Percentiles rank a stretch among this genome's conserved stretches.
Evolutionary conservation across 345 rosid species (phyloP).

Genomic region (Arabis hirsuta): DNA sequence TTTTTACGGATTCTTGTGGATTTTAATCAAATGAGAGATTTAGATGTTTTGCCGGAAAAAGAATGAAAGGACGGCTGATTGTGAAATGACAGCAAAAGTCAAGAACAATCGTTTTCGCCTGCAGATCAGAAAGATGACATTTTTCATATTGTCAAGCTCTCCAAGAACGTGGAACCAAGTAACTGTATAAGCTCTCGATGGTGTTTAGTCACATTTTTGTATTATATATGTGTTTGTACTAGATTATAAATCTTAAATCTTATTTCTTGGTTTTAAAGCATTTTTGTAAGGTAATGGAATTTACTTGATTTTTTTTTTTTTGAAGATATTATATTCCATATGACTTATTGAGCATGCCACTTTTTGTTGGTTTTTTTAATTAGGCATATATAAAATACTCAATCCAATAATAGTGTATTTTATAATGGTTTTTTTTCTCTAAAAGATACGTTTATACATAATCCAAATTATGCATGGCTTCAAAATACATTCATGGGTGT

Average conservation of each 20-base stretch:
- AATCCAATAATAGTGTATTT: neutral
- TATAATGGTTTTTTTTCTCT: no score
- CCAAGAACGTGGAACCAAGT: constrained; percentile 41
- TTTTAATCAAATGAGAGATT: no score
- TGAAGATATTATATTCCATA: neutral
- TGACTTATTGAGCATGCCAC: neutral
- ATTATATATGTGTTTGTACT: neutral
- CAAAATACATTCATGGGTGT: neutral
- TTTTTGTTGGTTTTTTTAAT: neutral
- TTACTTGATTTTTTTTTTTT: neutral
- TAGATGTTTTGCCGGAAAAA: constrained; percentile 29
- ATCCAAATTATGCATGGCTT: constrained; percentile 8
- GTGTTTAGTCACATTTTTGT: constrained; percentile 16
- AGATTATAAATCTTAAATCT: neutral
- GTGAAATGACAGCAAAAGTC: constrained; percentile 34
- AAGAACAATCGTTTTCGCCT: constrained; percentile 33
- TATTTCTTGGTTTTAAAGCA: neutral
- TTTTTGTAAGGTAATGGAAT: neutral
- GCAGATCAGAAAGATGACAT: constrained; percentile 15
- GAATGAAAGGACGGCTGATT: constrained; percentile 38
- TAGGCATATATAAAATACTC: neutral
- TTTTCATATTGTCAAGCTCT: constrained; percentile 5
- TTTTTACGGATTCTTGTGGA: neutral
- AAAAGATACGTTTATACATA: no score
- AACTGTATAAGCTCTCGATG: constrained; percentile 3